Evolutionary conservation across 1,284 basidiomycete genomes (phyloP).

Genomic region (Naganishia sp.): DNA sequence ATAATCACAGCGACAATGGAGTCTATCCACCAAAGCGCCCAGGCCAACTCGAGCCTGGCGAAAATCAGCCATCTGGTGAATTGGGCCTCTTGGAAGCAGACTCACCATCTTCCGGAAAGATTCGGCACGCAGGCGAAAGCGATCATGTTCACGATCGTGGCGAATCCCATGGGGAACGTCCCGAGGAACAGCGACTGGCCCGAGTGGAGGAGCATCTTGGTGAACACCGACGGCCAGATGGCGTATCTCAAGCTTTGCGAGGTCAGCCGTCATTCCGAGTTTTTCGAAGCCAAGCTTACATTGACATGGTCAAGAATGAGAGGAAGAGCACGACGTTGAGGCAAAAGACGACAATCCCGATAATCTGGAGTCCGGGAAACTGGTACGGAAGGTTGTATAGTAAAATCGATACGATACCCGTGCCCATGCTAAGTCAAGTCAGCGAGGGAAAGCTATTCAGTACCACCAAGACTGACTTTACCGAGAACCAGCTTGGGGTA

Average conservation of each 20-base stretch:
- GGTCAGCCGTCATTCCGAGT: not conserved
- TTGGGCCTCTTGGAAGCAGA: not conserved
- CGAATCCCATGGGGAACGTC: slow-evolving; percentile 69
- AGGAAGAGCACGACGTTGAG: slow-evolving; percentile 67
- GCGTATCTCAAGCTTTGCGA: slow-evolving; percentile 56
- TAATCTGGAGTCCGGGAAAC: slow-evolving; percentile 50
- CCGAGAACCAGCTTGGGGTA: slow-evolving; percentile 33
- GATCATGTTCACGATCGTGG: slow-evolving; percentile 60
- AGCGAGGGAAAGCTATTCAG: not conserved
- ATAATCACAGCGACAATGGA: slow-evolving; percentile 62
- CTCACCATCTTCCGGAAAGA: slow-evolving; percentile 27
- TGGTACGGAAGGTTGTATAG: slow-evolving; percentile 56
- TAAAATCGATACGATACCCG: slow-evolving; percentile 55
- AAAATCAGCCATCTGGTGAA: not conserved
- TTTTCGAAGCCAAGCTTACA: slow-evolving; percentile 33
- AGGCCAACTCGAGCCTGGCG: slow-evolving; percentile 54
- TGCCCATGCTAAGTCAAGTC: slow-evolving; percentile 52
- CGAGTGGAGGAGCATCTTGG: slow-evolving; percentile 62
- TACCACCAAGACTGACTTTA: slow-evolving; percentile 1
- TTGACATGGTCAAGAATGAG: slow-evolving; percentile 59
- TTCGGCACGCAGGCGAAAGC: slow-evolving; percentile 50
- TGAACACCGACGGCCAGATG: slow-evolving; percentile 63
- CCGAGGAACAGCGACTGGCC: slow-evolving; percentile 68
- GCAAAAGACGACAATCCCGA: slow-evolving; percentile 62
- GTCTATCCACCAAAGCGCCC: slow-evolving; percentile 74